Conservation (phyloP, 1,284 basidiomycete species). For the Cryptococcus sp. region DNA sequence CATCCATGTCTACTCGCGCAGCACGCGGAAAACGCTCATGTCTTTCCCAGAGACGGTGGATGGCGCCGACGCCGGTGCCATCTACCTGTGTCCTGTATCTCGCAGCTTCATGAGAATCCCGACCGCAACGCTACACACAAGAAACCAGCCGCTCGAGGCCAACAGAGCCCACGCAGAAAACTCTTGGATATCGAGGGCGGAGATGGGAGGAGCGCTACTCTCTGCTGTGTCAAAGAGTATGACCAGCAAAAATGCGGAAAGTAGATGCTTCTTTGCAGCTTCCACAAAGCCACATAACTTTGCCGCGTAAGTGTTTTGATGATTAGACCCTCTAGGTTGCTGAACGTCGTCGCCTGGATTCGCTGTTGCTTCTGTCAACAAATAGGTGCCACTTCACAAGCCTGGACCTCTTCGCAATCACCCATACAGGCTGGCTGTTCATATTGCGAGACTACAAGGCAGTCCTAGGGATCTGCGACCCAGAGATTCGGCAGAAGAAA, state of each 20-base stretch:
- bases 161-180: too few species aligned
- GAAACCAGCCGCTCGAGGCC: too few species aligned
- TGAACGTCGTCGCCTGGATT: not conserved
- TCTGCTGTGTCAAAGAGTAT: too few species aligned
- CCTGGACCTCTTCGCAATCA: conserved; percentile 35
- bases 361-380: too few species aligned
- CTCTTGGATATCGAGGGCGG: too few species aligned
- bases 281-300: not conserved
- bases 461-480: conserved; percentile 20
- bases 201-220: too few species aligned
- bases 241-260: too few species aligned
- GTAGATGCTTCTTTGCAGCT: too few species aligned
- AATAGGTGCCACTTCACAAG: conserved; percentile 39
- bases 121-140: too few species aligned
- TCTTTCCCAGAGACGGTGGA: conserved; percentile 24
- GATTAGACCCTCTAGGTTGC: not conserved
- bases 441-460: conserved; percentile 35
- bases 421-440: conserved; percentile 24
- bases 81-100: not conserved
- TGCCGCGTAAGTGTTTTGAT: not conserved
- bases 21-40: conserved; percentile 17
- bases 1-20: conserved; percentile 39
- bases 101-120: not conserved
- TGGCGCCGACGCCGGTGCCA: conserved; percentile 6
- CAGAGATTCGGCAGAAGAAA: conserved; percentile 9